phyloP scores from a whole-genome alignment of 2,329 filamentous ascomycete species.

The Epichloe sp. region DNA sequence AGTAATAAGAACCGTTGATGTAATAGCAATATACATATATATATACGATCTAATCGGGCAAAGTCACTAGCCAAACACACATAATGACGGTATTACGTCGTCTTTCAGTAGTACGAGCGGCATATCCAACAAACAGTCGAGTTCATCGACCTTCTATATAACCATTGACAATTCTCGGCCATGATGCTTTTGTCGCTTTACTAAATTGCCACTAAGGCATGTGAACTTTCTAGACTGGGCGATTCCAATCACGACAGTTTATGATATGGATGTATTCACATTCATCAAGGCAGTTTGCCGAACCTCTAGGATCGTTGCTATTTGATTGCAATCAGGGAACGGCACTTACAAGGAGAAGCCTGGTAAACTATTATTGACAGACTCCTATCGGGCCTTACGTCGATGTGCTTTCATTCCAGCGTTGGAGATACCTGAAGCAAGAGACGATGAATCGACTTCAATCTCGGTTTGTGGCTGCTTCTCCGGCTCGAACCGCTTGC shows the following conservation, averaged over 20 bases:
- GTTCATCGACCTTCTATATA: background rate
- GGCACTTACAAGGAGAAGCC: background rate
- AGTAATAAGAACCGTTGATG: background rate
- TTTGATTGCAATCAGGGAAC: background rate
- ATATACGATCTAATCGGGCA: background rate
- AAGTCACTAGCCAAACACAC: background rate
- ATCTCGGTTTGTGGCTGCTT: conserved; percentile 18
- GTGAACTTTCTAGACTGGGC: background rate
- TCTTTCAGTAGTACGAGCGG: background rate
- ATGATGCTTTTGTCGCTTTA: background rate
- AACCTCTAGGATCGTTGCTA: no score
- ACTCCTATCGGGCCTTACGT: conserved; percentile 17
- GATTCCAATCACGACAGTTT: background rate
- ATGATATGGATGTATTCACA: background rate
- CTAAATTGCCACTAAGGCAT: background rate
- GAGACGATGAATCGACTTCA: conserved; percentile 17
- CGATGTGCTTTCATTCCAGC: conserved; percentile 9
- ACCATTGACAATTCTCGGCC: background rate
- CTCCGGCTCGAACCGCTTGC: conserved; percentile 55
- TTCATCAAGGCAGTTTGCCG: background rate
- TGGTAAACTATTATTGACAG: background rate
- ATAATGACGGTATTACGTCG: no score
- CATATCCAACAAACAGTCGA: background rate
- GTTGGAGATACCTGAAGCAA: conserved; percentile 16
- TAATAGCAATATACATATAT: background rate